Base-by-base conservation (phyloP, 768 basidiomycete genomes). In the Leccinum arenicola region DNA sequence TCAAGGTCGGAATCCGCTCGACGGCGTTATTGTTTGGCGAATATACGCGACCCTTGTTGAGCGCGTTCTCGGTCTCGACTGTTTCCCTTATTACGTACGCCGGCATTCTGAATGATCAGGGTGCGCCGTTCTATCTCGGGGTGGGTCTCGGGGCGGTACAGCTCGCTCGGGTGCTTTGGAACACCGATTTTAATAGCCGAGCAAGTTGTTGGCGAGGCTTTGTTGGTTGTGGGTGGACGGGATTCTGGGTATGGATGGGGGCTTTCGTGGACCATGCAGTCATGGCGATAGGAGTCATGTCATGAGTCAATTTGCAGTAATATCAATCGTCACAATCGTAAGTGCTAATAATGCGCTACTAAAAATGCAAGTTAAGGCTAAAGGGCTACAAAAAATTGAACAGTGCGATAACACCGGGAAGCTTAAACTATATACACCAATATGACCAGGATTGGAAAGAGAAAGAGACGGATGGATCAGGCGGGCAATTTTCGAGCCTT, bases 141-240 rank as follows among this genome's bases (percentile, higher is more conserved):
- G 80, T 90, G 31, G 82, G 84, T 7, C 75, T 94, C 3, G 91
- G 90, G 0, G 83, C 86, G 0, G 68, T 80, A 6, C 95, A 98
- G 69, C 82, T 98, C 2, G 86, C 82, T 6, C 88, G 91, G 58
- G 82, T 97, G 19, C 74, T 97, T 19, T 78, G 80, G 65, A 76
- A 71, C 31, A 95, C 93, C 4, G 80, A 97, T 66, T 93, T 94
- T 60, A 78, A 95, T 52, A 75, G 71, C 61, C 80, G 93, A 7
- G 67, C 76, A 21, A 93, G 92, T 72, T 97, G 95, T 69, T 97
- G 95, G 95, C 81, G 80, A 61, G 91, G 91, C 6, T 99, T 99
- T 60, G 82, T 84, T 6, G 86, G 87, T 1, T 96, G 93, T 71
- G 93, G 93, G 0, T 93, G 88, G 87, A 78, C 89, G 27, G 95